Evolutionary conservation across 495 filamentous ascomycete genomes (phyloP).

Genomic region (Penicillium roqueforti): DNA sequence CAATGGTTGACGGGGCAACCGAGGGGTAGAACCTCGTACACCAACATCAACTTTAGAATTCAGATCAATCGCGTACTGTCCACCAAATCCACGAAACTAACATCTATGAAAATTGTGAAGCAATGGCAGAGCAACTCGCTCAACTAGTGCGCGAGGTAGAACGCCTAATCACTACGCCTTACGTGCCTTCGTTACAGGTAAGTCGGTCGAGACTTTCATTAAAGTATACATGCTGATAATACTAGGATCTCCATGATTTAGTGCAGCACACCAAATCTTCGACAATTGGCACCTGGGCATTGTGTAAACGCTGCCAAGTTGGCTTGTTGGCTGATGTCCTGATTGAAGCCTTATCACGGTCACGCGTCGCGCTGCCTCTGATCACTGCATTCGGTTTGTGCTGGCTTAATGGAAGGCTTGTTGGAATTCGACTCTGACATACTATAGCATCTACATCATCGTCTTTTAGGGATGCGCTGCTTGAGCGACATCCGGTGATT

Average conservation of each 20-base stretch:
- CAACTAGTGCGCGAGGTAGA: constrained; percentile 34
- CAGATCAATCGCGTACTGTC: not conserved
- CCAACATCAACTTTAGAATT: not conserved
- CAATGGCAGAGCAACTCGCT: constrained; percentile 16
- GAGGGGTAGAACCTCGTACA: constrained; percentile 4
- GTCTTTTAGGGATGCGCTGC: constrained; percentile 36
- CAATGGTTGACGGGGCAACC: constrained; percentile 38
- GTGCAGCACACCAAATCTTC: constrained; percentile 14
- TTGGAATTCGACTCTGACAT: constrained; percentile 3
- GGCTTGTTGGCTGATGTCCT: constrained; percentile 37
- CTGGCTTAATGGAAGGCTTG: not conserved
- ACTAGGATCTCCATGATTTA: constrained; percentile 39
- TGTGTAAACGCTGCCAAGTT: constrained; percentile 46
- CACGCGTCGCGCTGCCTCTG: constrained; percentile 36
- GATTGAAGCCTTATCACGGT: constrained; percentile 43
- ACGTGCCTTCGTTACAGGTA: constrained; percentile 43
- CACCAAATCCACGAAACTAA: not conserved
- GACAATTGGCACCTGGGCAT: constrained; percentile 36
- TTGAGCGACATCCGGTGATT: constrained; percentile 38
- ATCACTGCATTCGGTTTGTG: constrained; percentile 39
- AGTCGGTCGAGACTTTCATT: not conserved
- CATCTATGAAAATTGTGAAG: constrained; percentile 3
- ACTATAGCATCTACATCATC: constrained; percentile 24
- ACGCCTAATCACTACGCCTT: constrained; percentile 40
- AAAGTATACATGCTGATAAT: not conserved